Evolutionary conservation across 2,329 filamentous ascomycete genomes (phyloP).

Genomic region (Daldinia sp.): DNA sequence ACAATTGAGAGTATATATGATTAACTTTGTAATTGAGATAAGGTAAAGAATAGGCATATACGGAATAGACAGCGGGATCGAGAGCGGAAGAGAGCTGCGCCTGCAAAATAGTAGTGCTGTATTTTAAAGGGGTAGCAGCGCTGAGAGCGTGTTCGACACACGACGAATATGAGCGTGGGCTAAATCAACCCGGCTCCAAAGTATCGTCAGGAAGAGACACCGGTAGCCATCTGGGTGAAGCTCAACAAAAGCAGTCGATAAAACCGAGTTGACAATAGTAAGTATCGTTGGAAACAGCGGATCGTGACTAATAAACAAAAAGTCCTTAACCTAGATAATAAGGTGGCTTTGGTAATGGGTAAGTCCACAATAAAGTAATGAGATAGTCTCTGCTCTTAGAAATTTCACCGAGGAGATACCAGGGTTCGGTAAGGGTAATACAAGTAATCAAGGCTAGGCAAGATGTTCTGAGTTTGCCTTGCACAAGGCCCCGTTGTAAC

Average conservation of each 20-base stretch:
- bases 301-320: background rate
- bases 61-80: background rate
- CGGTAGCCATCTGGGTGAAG: slow-evolving; percentile 17
- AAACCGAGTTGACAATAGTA: background rate
- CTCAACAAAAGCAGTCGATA: background rate
- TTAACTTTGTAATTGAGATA: background rate
- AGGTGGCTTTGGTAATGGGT: background rate
- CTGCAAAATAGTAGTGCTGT: background rate
- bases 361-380: slow-evolving; percentile 1
- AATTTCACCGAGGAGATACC: slow-evolving; percentile 24
- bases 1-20: background rate
- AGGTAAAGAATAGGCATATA: background rate
- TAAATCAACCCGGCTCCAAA: slow-evolving; percentile 5
- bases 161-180: background rate
- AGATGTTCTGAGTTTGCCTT: slow-evolving; percentile 22
- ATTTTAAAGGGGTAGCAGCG: background rate
- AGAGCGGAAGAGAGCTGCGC: background rate
- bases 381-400: slow-evolving; percentile 2
- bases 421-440: slow-evolving; percentile 1
- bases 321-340: background rate
- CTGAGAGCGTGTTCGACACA: background rate
- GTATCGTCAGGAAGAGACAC: slow-evolving; percentile 6
- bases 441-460: background rate
- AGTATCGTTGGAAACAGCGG: background rate
- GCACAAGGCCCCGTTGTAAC: background rate